Base-by-base conservation (phyloP, 2,329 filamentous ascomycete species). In the Pseudogymnoascus destructans region DNA sequence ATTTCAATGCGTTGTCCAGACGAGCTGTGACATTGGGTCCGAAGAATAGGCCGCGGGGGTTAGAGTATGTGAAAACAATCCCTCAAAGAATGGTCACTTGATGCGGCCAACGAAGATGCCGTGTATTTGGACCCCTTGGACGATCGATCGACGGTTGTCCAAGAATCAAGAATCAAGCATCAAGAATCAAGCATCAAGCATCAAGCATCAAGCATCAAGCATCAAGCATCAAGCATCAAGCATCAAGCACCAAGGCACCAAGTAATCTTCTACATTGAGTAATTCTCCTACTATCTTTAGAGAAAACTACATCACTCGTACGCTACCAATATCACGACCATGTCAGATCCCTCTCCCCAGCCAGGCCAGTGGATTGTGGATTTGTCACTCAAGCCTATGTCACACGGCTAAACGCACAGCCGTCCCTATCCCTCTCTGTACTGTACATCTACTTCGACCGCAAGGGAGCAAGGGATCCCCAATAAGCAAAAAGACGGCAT, bases 331-430 rank as follows among this genome's bases (percentile, higher is more conserved):
- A 30, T 30, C 25, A 30, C n/a, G 25, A 19, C 8, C 25, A 52
- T 52, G 25, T 32, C 46, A 30, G 25, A 27, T 13, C 15, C n/a
- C 46, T 32, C 25, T 52, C n/a, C 10, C 9, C 25, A 30, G 46
- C 46, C 46, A 52, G 46, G 15, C 32, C 25, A 19, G 46, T 52
- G 23, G 25, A n/a, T n/a, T n/a, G n/a, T n/a, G n/a, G n/a, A 52
- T 52, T 52, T 52, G 46, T 52, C 46, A 52, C 46, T 30, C 15
- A 19, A 17, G n/a, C 13, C 9, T 52, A 23, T 30, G 46, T 52
- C 46, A 32, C 25, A 52, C 46, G 46, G 46, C 46, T 52, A 52
- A 52, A 52, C 46, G 25, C 25, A 52, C 8, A 52, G n/a, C 25
- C 5, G 46, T n/a, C 46, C 23, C n/a, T 9, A 11, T 30, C 25